Conservation (phyloP, 2,329 filamentous ascomycete genomes). For the Dactylellina parvicollis region DNA sequence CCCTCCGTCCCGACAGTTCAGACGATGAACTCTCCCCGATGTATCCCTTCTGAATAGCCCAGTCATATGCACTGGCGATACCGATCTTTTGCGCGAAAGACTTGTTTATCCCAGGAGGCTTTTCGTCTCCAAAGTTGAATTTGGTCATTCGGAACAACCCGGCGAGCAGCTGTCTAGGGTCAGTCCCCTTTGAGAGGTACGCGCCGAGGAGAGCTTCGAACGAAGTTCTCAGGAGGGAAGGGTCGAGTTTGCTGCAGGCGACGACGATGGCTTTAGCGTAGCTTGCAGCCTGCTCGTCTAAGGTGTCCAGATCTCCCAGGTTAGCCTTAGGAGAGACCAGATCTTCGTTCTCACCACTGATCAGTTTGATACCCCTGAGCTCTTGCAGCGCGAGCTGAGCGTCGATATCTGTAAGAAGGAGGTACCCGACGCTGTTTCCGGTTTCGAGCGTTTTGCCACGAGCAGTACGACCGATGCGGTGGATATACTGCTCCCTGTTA, state of each 20-base stretch:
- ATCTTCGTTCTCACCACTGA: constrained; percentile 57
- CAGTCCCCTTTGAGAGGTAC: constrained; percentile 1
- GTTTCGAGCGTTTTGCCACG: constrained; percentile 68
- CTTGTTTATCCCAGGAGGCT: not conserved
- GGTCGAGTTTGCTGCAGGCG: constrained; percentile 22
- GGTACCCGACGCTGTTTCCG: constrained; percentile 69
- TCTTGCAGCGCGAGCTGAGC: constrained; percentile 64
- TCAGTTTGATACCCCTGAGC: constrained; percentile 67
- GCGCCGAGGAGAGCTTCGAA: constrained; percentile 17
- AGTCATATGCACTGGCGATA: not conserved
- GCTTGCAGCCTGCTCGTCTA: constrained; percentile 9
- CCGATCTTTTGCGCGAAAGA: constrained; percentile 6
- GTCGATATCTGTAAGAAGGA: constrained; percentile 69
- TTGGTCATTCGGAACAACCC: constrained; percentile 25
- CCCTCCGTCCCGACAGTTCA: constrained; percentile 19
- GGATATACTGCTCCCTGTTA: constrained; percentile 77
- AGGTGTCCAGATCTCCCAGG: constrained; percentile 45
- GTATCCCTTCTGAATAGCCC: constrained; percentile 17
- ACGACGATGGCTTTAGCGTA: constrained; percentile 34
- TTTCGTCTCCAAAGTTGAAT: constrained; percentile 37
- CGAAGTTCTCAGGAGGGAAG: not conserved
- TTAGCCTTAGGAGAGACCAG: constrained; percentile 67
- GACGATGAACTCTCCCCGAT: not conserved
- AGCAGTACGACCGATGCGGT: constrained; percentile 79
- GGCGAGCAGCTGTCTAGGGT: not conserved